Evolutionary conservation across 345 rosid genomes (phyloP).

Genomic region (Lumnitzera racemosa): DNA sequence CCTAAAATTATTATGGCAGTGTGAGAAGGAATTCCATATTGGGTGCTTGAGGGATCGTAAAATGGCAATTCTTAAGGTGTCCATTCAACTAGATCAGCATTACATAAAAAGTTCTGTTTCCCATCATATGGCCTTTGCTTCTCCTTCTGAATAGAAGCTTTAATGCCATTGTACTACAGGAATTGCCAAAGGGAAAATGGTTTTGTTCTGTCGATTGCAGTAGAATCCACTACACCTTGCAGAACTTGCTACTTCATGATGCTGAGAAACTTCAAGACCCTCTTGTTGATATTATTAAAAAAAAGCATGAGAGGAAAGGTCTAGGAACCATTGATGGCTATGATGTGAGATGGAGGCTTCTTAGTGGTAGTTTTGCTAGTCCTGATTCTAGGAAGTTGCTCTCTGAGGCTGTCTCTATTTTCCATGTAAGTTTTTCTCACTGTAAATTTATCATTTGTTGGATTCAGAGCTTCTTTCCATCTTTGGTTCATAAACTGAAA

Average conservation of each 20-base stretch:
- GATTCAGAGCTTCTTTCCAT: too few relatives aligned
- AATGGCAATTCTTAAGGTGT: constrained; percentile 80
- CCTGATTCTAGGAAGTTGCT: constrained; percentile 55
- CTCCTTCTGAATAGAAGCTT: constrained; percentile 1
- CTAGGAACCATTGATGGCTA: constrained; percentile 20
- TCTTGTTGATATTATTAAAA: constrained; percentile 40
- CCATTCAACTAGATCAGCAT: constrained; percentile 2
- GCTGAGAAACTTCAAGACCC: constrained; percentile 71
- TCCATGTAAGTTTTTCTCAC: constrained; percentile 55
- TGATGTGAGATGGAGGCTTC: constrained; percentile 87
- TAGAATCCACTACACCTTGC: constrained; percentile 63
- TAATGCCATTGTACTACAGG: constrained; percentile 40
- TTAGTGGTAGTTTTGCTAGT: constrained; percentile 58
- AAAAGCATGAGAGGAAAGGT: constrained; percentile 41
- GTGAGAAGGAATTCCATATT: constrained; percentile 92
- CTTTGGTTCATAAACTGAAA: too few relatives aligned
- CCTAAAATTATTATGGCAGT: constrained; percentile 33
- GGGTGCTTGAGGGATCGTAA: constrained; percentile 86
- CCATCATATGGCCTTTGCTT: too few relatives aligned
- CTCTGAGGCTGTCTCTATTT: constrained; percentile 87
- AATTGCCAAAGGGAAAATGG: constrained; percentile 89
- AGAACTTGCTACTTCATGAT: constrained; percentile 55
- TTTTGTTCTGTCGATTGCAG: constrained; percentile 74
- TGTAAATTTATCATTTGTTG: too few relatives aligned
- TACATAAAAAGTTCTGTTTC: background rate